These are phyloP conservation scores for Naganishia liquefaciens DNA, from an alignment of 1,284 basidiomycete genomes.

Conservation along the genomic window DNA sequence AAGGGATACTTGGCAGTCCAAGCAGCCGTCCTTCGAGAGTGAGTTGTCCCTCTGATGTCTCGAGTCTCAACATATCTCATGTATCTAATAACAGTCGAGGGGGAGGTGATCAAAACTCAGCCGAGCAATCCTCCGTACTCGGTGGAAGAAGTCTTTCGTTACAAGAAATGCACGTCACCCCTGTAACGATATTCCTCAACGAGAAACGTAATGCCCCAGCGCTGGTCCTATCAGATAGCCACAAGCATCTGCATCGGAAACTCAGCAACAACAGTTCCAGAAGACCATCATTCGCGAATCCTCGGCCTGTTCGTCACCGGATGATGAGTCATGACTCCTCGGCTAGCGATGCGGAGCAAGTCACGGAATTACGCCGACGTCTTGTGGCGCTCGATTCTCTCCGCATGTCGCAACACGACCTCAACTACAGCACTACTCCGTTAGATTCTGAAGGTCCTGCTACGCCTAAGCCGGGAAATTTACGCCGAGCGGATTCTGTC, in stretches of 20 bases:
- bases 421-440: constrained; percentile 33
- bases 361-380: constrained; percentile 47
- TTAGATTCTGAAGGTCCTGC: constrained; percentile 47
- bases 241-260: constrained; percentile 1
- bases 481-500: constrained; percentile 8
- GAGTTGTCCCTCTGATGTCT: constrained; percentile 30
- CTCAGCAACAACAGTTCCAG: constrained; percentile 36
- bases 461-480: constrained; percentile 18
- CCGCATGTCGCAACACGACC: constrained; percentile 8
- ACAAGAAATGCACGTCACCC: constrained; percentile 80
- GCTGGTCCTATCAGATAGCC: constrained; percentile 1
- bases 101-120: constrained; percentile 38
- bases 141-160: constrained; percentile 55
- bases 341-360: constrained; percentile 44
- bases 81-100: constrained; percentile 61
- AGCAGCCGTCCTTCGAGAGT: constrained; percentile 68
- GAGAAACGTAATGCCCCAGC: constrained; percentile 36
- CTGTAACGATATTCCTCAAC: constrained; percentile 90
- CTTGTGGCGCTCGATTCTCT: constrained; percentile 42
- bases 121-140: constrained; percentile 13
- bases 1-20: constrained; percentile 83
- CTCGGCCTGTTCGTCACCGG: constrained; percentile 19
- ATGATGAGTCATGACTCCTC: constrained; percentile 26
- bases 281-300: constrained; percentile 46
- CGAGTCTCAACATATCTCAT: not conserved